Evolutionary conservation across 2,329 filamentous ascomycete genomes (phyloP).

Genomic region (Diaporthe sp.): DNA sequence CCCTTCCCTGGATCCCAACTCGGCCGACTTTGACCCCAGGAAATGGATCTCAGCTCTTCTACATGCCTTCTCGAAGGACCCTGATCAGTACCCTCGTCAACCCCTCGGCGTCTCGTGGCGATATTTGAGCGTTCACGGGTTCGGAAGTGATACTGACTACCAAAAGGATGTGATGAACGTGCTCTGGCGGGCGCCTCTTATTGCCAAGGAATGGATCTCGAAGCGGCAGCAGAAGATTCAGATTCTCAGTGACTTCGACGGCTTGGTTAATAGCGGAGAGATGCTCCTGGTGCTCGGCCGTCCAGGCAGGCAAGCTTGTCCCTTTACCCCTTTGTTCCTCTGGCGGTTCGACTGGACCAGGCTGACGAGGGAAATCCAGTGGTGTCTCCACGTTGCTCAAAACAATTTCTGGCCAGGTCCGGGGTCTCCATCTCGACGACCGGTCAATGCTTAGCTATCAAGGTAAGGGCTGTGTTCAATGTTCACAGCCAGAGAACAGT

Average conservation of each 20-base stretch:
- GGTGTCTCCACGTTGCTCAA: conserved; percentile 36
- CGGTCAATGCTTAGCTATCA: conserved; percentile 36
- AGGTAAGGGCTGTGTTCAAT: conserved; percentile 23
- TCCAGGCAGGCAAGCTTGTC: conserved; percentile 81
- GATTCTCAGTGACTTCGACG: conserved; percentile 77
- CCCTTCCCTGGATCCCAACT: conserved; percentile 58
- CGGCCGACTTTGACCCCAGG: conserved; percentile 58
- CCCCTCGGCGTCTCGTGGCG: conserved; percentile 56
- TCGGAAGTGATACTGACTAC: conserved; percentile 76
- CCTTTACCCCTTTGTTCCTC: conserved; percentile 81
- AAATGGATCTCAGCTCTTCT: conserved; percentile 62
- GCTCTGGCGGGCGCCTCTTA: conserved; percentile 63
- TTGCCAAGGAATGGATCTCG: conserved; percentile 65
- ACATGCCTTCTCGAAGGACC: conserved; percentile 53
- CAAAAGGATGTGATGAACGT: conserved; percentile 77
- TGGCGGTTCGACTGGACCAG: conserved; percentile 81
- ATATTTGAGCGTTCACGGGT: conserved; percentile 63
- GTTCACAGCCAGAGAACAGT: background rate
- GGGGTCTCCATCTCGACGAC: conserved; percentile 26
- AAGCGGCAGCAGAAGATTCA: conserved; percentile 69
- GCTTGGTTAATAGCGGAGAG: conserved; percentile 77
- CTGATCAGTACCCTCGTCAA: conserved; percentile 52
- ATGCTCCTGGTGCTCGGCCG: conserved; percentile 86
- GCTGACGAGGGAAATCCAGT: conserved; percentile 46
- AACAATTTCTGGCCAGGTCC: conserved; percentile 33